phyloP scores from a whole-genome alignment of 805 yeast species.

The Ogataea nitratoaversa region DNA sequence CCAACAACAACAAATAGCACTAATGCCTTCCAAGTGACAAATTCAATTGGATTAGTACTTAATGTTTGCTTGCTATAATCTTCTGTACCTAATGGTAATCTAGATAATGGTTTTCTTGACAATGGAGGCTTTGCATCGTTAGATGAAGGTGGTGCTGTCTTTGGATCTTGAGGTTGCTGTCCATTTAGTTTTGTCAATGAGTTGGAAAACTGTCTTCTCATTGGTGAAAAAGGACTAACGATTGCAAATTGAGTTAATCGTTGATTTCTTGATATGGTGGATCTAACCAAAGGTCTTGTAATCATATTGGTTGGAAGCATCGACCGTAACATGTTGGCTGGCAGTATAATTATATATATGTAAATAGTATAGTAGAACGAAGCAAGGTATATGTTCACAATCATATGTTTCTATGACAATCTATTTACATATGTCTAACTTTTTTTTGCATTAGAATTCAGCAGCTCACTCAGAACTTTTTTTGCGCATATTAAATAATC shows the following conservation, averaged over 20 bases:
- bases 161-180: not conserved
- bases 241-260: not conserved
- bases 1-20: slow-evolving; percentile 65
- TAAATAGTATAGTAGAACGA: too few species aligned
- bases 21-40: slow-evolving; percentile 83
- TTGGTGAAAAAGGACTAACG: not conserved
- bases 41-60: slow-evolving; percentile 49
- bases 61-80: slow-evolving; percentile 27
- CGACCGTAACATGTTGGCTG: not conserved
- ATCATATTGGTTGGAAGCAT: not conserved
- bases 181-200: not conserved
- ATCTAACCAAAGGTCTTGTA: not conserved
- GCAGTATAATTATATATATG: too few species aligned
- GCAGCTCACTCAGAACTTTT: too few species aligned
- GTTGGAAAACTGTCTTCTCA: not conserved
- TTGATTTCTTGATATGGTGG: not conserved
- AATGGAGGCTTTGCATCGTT: not conserved
- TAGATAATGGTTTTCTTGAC: slow-evolving; percentile 61
- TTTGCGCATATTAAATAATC: too few species aligned
- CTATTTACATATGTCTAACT: too few species aligned
- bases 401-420: too few species aligned
- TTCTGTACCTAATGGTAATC: slow-evolving; percentile 73
- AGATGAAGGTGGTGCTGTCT: not conserved
- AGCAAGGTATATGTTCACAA: too few species aligned
- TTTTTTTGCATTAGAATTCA: too few species aligned